These are phyloP conservation scores for Torulaspora microellipsoides DNA, from an alignment of 805 yeast genomes.

Conservation along the genomic window DNA sequence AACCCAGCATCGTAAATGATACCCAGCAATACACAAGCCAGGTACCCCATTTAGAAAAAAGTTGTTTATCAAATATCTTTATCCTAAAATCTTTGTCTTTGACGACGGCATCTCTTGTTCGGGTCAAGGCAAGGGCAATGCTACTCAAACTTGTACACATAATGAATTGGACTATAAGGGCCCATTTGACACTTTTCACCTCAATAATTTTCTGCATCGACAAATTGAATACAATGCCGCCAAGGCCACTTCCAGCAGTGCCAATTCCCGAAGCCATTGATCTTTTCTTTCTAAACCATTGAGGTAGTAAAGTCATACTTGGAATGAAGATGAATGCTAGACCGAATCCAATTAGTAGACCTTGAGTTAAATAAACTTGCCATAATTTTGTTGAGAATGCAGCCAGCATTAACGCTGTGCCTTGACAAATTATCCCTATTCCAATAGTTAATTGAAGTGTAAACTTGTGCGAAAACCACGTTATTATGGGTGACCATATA, in stretches of 20 bases:
- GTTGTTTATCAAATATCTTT: conserved; percentile 40
- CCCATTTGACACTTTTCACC: conserved; percentile 32
- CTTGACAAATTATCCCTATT: conserved; percentile 45
- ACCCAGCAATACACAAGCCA: conserved; percentile 41
- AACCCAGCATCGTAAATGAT: conserved; percentile 52
- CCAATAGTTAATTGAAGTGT: conserved; percentile 41
- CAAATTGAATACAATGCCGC: conserved; percentile 42
- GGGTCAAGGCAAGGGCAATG: conserved; percentile 27
- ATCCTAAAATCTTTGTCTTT: conserved; percentile 16
- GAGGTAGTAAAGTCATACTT: conserved; percentile 46
- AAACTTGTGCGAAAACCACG: conserved; percentile 41
- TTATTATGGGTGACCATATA: conserved; percentile 46
- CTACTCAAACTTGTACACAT: conserved; percentile 35
- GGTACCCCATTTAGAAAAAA: conserved; percentile 40
- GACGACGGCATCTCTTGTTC: conserved; percentile 34
- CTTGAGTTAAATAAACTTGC: conserved; percentile 56
- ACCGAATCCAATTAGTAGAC: conserved; percentile 49
- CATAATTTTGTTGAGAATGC: conserved; percentile 48
- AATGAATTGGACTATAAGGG: conserved; percentile 37
- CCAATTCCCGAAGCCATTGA: conserved; percentile 38
- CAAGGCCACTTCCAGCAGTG: conserved; percentile 41
- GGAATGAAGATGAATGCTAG: conserved; percentile 48
- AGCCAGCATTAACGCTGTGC: conserved; percentile 48
- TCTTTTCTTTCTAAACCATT: conserved; percentile 51
- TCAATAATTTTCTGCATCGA: conserved; percentile 36